phyloP scores from a whole-genome alignment of 73 alveolate species.

The Paramecium sonneborni region DNA sequence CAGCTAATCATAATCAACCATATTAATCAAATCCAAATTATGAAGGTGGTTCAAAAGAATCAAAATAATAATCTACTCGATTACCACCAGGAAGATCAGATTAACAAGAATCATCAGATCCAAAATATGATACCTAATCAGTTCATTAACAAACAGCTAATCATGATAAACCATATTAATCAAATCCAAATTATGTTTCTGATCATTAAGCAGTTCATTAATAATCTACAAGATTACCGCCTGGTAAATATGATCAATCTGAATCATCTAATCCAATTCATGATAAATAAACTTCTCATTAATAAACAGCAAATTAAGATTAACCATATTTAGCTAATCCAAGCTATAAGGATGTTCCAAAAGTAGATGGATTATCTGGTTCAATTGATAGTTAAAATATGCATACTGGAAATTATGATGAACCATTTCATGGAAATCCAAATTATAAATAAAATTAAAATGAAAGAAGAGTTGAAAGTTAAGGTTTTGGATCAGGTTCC shows the following conservation, averaged over 20 bases:
- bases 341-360: neutral
- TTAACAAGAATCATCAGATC: neutral
- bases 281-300: neutral
- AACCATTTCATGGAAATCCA: neutral
- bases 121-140: neutral
- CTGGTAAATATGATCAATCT: neutral
- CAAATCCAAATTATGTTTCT: neutral
- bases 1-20: neutral
- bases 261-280: slow-evolving; percentile 14
- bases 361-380: neutral
- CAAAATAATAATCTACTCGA: neutral
- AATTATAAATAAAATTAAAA: neutral
- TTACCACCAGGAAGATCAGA: slow-evolving; percentile 38
- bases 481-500: neutral
- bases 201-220: neutral
- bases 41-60: neutral
- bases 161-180: neutral
- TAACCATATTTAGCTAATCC: slow-evolving; percentile 12
- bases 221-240: neutral
- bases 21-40: neutral
- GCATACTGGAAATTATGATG: neutral
- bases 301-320: neutral
- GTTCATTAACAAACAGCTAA: neutral
- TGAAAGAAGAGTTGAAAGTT: neutral
- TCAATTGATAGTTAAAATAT: neutral